Base-by-base conservation (phyloP, 202 grass and related monocot genomes). In the Setaria viridis region DNA sequence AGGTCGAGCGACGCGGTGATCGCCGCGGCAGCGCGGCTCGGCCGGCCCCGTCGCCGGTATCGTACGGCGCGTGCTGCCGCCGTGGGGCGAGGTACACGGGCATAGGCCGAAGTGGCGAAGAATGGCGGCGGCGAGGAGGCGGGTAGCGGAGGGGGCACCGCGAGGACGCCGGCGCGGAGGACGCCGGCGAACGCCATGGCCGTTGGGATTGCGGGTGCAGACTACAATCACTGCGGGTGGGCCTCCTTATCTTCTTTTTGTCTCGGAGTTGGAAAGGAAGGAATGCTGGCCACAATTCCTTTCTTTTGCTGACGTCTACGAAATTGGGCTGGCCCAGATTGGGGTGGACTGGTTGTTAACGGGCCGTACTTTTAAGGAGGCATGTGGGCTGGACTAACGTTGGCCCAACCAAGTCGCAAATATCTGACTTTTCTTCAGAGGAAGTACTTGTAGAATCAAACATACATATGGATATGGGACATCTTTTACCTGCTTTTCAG, bases 1-100 rank as follows among this genome's bases (percentile, higher is more conserved):
- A 99, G 86, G 90, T 99, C 97, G 79, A 99, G 93, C 76, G 85
- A 87, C 71, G 85, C 76, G 19, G 81, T 72, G 81, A 84, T 77
- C 63, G 35, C 2, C 46, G 64, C 45, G 9, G 54, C 70, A 30
- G 59, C 84, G 74, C 85, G 76, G 39, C 76, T 20, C 25, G 14
- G 17, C 62, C 76, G 70, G 71, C 72, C 13, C 72, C 59, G 82
- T 39, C 85, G 70, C 64, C 70, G 19, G 77, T 2, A 33, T 35
- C 55, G 77, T 5, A n/a, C 19, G 56, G 70, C 20, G 0, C 81
- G 70, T 11, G 55, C 4, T 19, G 48, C 35, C 0, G 34, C 12
- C 6, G 6, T 32, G 62, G 76, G 56, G 9, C 3, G 20, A 2
- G 46, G 35, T 1, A 33, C 35, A 16, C n/a, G 16, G 19, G 34